These are phyloP conservation scores for Stachybotrys chlorohalonatus DNA, from an alignment of 2,329 filamentous ascomycete species.

Conservation along the genomic window DNA sequence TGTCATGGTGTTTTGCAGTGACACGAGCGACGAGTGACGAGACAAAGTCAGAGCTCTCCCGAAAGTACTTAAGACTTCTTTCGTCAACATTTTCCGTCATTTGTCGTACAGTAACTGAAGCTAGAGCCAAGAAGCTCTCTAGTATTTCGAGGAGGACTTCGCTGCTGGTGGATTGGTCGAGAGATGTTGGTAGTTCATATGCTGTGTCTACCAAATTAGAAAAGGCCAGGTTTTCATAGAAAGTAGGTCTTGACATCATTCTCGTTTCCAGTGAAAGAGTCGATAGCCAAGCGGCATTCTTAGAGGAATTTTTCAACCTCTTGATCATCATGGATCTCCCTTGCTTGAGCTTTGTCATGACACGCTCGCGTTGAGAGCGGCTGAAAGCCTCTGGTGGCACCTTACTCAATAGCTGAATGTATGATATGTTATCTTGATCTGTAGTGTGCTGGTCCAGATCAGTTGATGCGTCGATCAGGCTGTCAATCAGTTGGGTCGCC, in stretches of 20 bases:
- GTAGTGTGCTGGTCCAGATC: constrained; percentile 21
- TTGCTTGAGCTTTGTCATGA: constrained; percentile 26
- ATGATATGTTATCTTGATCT: constrained; percentile 16
- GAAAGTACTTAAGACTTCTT: constrained; percentile 31
- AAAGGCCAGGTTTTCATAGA: constrained; percentile 38
- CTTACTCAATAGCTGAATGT: constrained; percentile 21
- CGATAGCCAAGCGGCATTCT: constrained; percentile 21
- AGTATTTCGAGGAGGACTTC: constrained; percentile 21
- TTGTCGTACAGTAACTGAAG: constrained; percentile 26
- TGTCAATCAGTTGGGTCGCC: not conserved
- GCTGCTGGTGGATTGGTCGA: constrained; percentile 5
- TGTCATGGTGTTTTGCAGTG: not conserved
- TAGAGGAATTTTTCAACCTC: constrained; percentile 12
- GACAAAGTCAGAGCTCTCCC: constrained; percentile 15
- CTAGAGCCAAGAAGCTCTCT: constrained; percentile 21
- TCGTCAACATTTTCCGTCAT: constrained; percentile 35
- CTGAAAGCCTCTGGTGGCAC: constrained; percentile 29
- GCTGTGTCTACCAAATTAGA: constrained; percentile 23
- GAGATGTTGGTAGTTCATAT: constrained; percentile 10
- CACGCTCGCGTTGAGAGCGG: constrained; percentile 32
- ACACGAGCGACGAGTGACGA: constrained; percentile 10
- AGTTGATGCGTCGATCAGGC: not conserved
- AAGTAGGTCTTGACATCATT: constrained; percentile 41
- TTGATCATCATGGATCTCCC: constrained; percentile 15
- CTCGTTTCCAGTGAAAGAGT: constrained; percentile 37